phyloP scores from a whole-genome alignment of 768 basidiomycete species.

The Boletellus emodensis region DNA sequence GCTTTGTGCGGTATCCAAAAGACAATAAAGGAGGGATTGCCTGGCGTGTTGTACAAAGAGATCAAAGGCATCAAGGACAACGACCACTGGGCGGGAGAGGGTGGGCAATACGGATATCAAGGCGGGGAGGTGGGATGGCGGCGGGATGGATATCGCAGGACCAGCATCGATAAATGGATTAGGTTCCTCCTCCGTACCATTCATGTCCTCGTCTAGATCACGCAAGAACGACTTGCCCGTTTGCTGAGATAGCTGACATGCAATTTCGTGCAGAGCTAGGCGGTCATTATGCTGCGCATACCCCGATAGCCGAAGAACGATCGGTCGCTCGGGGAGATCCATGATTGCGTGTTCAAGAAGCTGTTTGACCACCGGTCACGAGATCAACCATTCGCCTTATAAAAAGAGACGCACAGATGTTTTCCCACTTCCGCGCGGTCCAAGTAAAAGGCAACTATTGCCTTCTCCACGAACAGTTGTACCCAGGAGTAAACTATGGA shows the following conservation, averaged over 20 bases:
- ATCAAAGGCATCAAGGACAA: slow-evolving; percentile 91
- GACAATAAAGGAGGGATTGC: slow-evolving; percentile 90
- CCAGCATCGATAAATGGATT: slow-evolving; percentile 49
- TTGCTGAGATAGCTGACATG: slow-evolving; percentile 74
- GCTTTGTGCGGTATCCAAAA: slow-evolving; percentile 91
- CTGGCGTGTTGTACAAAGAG: slow-evolving; percentile 89
- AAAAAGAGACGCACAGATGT: slow-evolving; percentile 47
- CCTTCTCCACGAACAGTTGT: slow-evolving; percentile 82
- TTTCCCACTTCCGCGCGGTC: slow-evolving; percentile 85
- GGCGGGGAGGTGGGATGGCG: slow-evolving; percentile 67
- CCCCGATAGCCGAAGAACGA: slow-evolving; percentile 81
- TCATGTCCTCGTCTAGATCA: slow-evolving; percentile 27
- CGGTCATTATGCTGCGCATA: slow-evolving; percentile 83
- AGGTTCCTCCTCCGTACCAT: slow-evolving; percentile 37
- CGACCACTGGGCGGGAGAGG: slow-evolving; percentile 71
- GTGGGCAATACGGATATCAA: slow-evolving; percentile 76
- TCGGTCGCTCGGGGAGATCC: slow-evolving; percentile 46
- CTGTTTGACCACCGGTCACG: slow-evolving; percentile 33
- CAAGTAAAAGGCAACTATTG: slow-evolving; percentile 87
- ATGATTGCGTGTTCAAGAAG: slow-evolving; percentile 57
- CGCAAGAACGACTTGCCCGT: slow-evolving; percentile 59
- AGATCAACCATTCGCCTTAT: background rate
- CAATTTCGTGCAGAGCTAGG: slow-evolving; percentile 89
- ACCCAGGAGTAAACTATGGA: slow-evolving; percentile 64
- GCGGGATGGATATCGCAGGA: slow-evolving; percentile 43